Percentiles rank a stretch among this genome's conserved stretches.
phyloP scores from a whole-genome alignment of 495 filamentous ascomycete species.

The Letharia columbiana region DNA sequence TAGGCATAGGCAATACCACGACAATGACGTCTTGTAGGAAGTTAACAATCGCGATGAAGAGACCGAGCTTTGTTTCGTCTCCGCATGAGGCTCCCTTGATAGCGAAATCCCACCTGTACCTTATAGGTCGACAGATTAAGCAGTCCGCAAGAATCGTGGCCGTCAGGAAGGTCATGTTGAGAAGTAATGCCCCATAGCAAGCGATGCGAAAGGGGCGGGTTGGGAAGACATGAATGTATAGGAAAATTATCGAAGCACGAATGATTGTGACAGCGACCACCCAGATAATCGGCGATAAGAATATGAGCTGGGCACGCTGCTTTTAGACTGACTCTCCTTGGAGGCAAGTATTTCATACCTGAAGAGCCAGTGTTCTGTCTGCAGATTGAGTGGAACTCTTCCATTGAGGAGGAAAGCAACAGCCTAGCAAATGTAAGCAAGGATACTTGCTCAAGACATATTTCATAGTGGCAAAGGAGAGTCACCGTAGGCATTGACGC shows the following conservation, averaged over 20 bases:
- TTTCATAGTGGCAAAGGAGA: too few relatives aligned
- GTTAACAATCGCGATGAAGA: conserved; percentile 28
- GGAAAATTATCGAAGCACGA: conserved; percentile 34
- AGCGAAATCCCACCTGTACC: conserved; percentile 27
- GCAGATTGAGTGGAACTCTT: too few relatives aligned
- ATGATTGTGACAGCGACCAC: conserved; percentile 28
- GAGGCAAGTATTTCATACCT: neutral
- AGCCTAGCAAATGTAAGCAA: conserved; percentile 9
- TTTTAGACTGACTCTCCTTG: too few relatives aligned
- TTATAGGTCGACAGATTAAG: conserved; percentile 33
- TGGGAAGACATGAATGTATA: conserved; percentile 36
- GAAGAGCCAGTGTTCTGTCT: conserved; percentile 1
- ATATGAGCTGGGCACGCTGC: neutral
- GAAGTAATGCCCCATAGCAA: conserved; percentile 24
- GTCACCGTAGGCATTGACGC: too few relatives aligned
- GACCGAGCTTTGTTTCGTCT: conserved; percentile 28
- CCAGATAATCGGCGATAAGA: conserved; percentile 24
- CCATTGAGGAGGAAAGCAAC: conserved; percentile 6
- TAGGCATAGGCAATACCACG: conserved; percentile 36
- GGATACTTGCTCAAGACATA: too few relatives aligned
- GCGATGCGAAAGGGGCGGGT: conserved; percentile 30
- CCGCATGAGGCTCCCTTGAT: conserved; percentile 27
- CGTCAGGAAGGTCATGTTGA: conserved; percentile 17
- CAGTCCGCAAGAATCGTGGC: conserved; percentile 24
- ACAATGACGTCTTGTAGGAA: conserved; percentile 33